These are phyloP conservation scores for Metschnikowia amazonensis DNA, from an alignment of 805 yeast species.

Conservation along the genomic window DNA sequence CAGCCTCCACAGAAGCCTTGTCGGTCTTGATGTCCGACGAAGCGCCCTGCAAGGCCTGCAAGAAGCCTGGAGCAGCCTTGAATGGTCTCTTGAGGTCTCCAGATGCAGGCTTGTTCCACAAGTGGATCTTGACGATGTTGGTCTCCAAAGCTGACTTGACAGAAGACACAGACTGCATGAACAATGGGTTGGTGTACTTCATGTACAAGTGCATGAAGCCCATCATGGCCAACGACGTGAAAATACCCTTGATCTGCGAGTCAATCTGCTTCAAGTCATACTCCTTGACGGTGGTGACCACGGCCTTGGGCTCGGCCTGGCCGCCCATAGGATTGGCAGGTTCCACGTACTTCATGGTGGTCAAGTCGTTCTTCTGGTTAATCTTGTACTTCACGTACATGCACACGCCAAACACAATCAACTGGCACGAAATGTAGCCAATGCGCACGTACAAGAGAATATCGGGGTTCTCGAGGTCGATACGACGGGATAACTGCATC, in stretches of 20 bases:
- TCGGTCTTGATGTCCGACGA: constrained; percentile 64
- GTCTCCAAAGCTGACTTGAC: constrained; percentile 86
- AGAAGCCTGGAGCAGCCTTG: constrained; percentile 62
- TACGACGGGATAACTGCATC: constrained; percentile 90
- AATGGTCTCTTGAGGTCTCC: constrained; percentile 97
- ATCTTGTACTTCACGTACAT: constrained; percentile 59
- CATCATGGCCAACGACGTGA: constrained; percentile 93
- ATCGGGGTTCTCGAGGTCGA: constrained; percentile 83
- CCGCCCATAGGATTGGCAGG: constrained; percentile 80
- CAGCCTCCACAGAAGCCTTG: constrained; percentile 78
- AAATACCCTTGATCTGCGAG: constrained; percentile 72
- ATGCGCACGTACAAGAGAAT: constrained; percentile 71
- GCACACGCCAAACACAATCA: constrained; percentile 62
- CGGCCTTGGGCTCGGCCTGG: constrained; percentile 65
- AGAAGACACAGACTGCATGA: constrained; percentile 90
- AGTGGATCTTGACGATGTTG: constrained; percentile 86
- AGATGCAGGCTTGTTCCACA: constrained; percentile 73
- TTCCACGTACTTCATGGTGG: constrained; percentile 86
- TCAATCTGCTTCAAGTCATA: constrained; percentile 89
- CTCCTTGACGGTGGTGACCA: constrained; percentile 89
- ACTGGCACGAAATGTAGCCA: constrained; percentile 64
- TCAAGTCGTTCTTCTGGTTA: constrained; percentile 76
- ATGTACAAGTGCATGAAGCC: constrained; percentile 96
- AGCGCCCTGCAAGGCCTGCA: constrained; percentile 62
- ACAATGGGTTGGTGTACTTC: constrained; percentile 95